Evolutionary conservation across 2,329 filamentous ascomycete species (phyloP).

Genomic region (Cladophialophora immunda): DNA sequence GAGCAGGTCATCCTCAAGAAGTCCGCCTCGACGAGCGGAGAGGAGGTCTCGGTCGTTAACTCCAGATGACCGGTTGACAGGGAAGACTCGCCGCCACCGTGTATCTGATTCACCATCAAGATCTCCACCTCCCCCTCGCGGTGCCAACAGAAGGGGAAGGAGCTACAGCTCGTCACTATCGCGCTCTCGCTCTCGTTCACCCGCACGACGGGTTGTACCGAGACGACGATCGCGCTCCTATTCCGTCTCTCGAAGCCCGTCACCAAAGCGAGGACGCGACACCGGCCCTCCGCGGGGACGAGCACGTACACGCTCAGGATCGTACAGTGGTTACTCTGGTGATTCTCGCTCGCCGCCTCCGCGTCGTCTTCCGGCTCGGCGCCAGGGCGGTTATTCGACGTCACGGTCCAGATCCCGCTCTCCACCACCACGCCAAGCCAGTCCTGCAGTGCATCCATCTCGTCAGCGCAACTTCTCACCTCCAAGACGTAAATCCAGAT

Average conservation of each 20-base stretch:
- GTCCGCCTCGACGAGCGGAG: conserved; percentile 36
- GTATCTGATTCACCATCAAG: conserved; percentile 40
- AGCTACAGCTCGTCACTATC: conserved; percentile 34
- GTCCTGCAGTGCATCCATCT: conserved; percentile 20
- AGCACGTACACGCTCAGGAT: conserved; percentile 29
- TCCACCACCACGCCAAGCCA: conserved; percentile 21
- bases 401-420: conserved; percentile 32
- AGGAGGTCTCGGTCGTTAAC: conserved; percentile 39
- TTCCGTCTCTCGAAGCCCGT: conserved; percentile 35
- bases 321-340: conserved; percentile 27
- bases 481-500: conserved; percentile 24
- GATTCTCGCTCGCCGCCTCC: conserved; percentile 17
- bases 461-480: conserved; percentile 13
- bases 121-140: conserved; percentile 39
- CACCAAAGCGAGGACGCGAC: conserved; percentile 31
- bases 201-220: conserved; percentile 16
- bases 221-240: conserved; percentile 38
- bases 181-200: conserved; percentile 38
- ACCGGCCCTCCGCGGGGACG: conserved; percentile 25
- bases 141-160: conserved; percentile 31
- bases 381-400: conserved; percentile 13
- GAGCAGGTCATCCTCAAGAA: conserved; percentile 43
- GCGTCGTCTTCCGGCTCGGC: conserved; percentile 15
- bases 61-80: conserved; percentile 36
- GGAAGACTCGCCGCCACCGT: conserved; percentile 28